Conservation (phyloP, 257 asterid species). For the Marsdenia floribunda region DNA sequence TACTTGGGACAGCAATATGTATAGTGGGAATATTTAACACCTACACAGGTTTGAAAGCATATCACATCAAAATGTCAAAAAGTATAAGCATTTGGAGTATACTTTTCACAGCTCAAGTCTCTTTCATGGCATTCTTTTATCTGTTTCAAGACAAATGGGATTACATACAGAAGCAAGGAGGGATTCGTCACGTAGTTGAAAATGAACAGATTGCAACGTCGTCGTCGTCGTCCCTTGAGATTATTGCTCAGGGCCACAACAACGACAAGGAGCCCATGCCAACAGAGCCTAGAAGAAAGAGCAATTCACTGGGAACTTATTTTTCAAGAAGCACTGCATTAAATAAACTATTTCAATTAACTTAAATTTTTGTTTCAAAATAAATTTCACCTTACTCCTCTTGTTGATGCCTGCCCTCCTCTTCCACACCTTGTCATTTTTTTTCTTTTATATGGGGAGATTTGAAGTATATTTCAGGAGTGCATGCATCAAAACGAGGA, state of each 20-base stretch:
- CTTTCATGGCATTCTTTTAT: conserved; percentile 62
- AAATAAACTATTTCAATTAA: conserved; percentile 61
- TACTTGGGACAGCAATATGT: conserved; percentile 54
- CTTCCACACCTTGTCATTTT: not conserved
- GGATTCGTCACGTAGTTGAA: conserved; percentile 10
- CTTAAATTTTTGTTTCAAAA: conserved; percentile 24
- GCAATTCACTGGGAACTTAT: conserved; percentile 71
- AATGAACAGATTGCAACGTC: conserved; percentile 7
- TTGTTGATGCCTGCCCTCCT: not conserved
- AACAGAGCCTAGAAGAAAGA: conserved; percentile 48
- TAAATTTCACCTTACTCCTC: not conserved
- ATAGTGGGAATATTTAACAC: conserved; percentile 58
- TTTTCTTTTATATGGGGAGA: not conserved
- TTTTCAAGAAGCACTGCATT: conserved; percentile 65
- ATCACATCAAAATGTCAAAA: conserved; percentile 49
- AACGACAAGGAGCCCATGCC: conserved; percentile 6
- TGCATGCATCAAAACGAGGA: conserved; percentile 3
- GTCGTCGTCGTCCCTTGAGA: conserved; percentile 5
- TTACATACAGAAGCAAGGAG: conserved; percentile 65
- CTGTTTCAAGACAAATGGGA: conserved; percentile 91
- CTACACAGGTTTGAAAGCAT: conserved; percentile 69
- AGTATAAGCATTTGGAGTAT: conserved; percentile 49
- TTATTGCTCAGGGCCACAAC: conserved; percentile 12
- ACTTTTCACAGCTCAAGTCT: conserved; percentile 67
- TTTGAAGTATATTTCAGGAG: not conserved